Evolutionary conservation across 2,329 filamentous ascomycete species (phyloP), one percentile per base, ranked within the genome.

Genomic region (Phialophora chinensis): DNA sequence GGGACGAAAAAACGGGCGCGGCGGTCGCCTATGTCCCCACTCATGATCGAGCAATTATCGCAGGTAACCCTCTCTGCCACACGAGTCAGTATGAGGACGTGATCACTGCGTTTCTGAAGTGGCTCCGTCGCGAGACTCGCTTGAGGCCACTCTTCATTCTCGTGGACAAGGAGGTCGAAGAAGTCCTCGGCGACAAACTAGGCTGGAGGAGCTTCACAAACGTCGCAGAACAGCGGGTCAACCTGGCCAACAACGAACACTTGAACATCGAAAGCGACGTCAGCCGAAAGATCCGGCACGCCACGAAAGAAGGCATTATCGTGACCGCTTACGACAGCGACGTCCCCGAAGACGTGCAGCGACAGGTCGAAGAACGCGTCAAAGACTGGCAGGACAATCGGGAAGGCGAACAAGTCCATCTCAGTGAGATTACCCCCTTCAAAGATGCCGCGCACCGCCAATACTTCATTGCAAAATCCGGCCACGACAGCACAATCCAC

Each of bases 361-460:
- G 82, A 57, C 87, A 88, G 68, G 83, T 88, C 62, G 86, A 93
- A 75, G 82, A 84, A 67, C 85, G 87, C 38, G 88, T 95, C 58
- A 79, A 87, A 69, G 88, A 90, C 61, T 95, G 91, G 91, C 86
- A 92, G 74, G 82, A 84, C 60, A 84, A 83, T 73, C 88, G 91
- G 71, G 90, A 90, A 79, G 91, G 90, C 73, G 86, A 83, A 73
- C 91, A 94, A 78, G 88, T 94, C n/a, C 91, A 94, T 77, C 81
- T 94, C 61, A 93, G 91, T 7, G 90, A 93, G 75, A 89, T 94
- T 17, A 87, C 88, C 38, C 91, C 91, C 0, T 94, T 91, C 91
- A 83, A 92, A 68, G 91, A 94, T 71, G 82, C 85, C 73, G 86
- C 85, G 67, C 91, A 95, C 74, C 87, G 91, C 2, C 87, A 90